Evolutionary conservation across 805 yeast species (phyloP), one percentile per base, ranked within the genome.

Genomic region (Grigorovia yakushimaensis): DNA sequence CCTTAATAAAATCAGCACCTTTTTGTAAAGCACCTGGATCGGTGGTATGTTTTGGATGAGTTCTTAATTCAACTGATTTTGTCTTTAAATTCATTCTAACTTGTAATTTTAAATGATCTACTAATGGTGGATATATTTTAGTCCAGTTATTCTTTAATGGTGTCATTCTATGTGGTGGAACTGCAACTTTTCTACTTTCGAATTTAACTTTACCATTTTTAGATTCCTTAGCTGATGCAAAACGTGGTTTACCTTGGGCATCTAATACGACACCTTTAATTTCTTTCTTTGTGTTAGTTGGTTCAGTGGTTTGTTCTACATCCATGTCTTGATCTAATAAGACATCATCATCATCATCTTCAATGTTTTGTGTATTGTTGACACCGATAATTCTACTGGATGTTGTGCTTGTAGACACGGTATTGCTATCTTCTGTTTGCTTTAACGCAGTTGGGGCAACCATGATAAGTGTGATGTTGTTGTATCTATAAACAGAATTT

Each of bases 121-220:
- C 98, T 55, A 93, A 72, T 5, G 98, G 98, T 33, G 95, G 95
- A 63, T 93, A 93, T 41, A 93, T 83, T 65, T 93, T 93, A 41
- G 87, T 77, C 99, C 99, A 93, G 42, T 82, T 75, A 54, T 78
- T 79, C 65, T 88, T 85, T 59, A 93, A 75, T 21, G 98, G 98
- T 1, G 95, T 77, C 88, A 93, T 84, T 74, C 99, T 78, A 66
- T 93, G 98, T 27, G 97, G 98, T 39, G 98, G 98, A 30, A 93
- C 94, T 3, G 91, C 79, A 10, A 93, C 85, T 61, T 89, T 89
- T 70, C 98, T 77, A 47, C 83, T 75, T 66, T 91, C 97, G 46
- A 82, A 70, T 66, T 88, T 88, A 27, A 87, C 89, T 52, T 74
- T 77, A 69, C 73, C 74, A 5, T 61, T 69, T 37, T 77, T 76